A percentile compares a stretch with the other conserved stretches of the same genome.
These are phyloP conservation scores for Cutaneotrichosporon sp. DNA, from an alignment of 1,284 basidiomycete species.

Conservation along the genomic window DNA sequence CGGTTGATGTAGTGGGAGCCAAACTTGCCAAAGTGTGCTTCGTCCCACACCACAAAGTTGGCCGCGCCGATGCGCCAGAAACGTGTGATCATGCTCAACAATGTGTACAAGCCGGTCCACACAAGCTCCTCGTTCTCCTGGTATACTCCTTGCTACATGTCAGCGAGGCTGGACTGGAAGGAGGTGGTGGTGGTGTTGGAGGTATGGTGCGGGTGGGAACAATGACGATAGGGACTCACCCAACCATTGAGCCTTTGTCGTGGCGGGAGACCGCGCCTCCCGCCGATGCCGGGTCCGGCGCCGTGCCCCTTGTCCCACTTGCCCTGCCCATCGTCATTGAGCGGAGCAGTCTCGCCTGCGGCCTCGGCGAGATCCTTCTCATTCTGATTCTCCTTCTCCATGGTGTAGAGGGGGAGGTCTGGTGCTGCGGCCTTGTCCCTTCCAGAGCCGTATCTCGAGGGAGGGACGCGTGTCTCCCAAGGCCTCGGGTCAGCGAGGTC, in stretches of 20 bases:
- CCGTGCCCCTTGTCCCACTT: slow-evolving; percentile 51
- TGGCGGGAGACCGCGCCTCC: slow-evolving; percentile 44
- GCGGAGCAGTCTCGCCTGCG: slow-evolving; percentile 26
- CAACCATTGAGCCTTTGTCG: slow-evolving; percentile 43
- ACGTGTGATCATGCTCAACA: slow-evolving; percentile 89
- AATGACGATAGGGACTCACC: slow-evolving; percentile 31
- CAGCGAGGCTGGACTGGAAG: no score
- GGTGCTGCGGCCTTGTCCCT: slow-evolving; percentile 13
- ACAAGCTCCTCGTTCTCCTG: slow-evolving; percentile 79
- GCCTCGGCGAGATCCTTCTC: slow-evolving; percentile 7
- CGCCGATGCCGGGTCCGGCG: slow-evolving; percentile 45
- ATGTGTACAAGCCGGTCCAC: slow-evolving; percentile 80
- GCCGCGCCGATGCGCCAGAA: slow-evolving; percentile 91
- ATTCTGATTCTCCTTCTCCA: slow-evolving; percentile 20
- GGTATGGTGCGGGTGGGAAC: not conserved
- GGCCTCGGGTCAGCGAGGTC: slow-evolving; percentile 46
- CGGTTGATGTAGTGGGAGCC: slow-evolving; percentile 81
- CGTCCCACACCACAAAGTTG: slow-evolving; percentile 92
- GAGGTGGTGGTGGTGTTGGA: not conserved
- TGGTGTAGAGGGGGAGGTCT: slow-evolving; percentile 25
- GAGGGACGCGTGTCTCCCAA: slow-evolving; percentile 44
- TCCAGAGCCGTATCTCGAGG: slow-evolving; percentile 38
- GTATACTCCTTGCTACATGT: slow-evolving; percentile 67
- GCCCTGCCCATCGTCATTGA: slow-evolving; percentile 40
- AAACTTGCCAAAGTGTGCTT: slow-evolving; percentile 98